Evolutionary conservation across 371 early-diverging fungal genomes (phyloP).

Genomic region (Neoconidiobolus thromboides): DNA sequence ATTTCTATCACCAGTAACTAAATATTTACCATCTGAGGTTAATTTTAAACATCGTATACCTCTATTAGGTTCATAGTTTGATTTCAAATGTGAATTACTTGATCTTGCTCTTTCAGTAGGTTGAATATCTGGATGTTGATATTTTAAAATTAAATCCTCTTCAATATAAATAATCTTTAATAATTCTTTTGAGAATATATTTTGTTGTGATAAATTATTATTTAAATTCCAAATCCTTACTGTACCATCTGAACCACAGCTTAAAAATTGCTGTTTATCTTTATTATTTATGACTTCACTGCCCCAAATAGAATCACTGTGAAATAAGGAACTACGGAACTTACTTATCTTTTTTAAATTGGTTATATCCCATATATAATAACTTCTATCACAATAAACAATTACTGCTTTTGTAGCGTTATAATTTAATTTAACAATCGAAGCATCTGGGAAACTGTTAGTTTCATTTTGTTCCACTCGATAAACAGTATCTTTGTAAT

Average conservation of each 20-base stretch:
- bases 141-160: not conserved
- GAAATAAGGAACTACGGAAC: conserved; percentile 43
- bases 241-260: conserved; percentile 62
- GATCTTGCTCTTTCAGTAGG: not conserved
- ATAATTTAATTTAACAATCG: conserved; percentile 28
- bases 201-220: conserved; percentile 4
- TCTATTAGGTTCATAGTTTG: not conserved
- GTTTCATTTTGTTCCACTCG: too few relatives aligned
- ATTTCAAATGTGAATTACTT: not conserved
- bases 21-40: conserved; percentile 36
- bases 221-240: conserved; percentile 64
- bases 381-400: conserved; percentile 33
- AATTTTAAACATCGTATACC: conserved; percentile 35
- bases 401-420: conserved; percentile 5
- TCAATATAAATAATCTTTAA: conserved; percentile 2
- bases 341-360: conserved; percentile 39
- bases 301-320: conserved; percentile 73
- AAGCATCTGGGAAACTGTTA: conserved; percentile 33
- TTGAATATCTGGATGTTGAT: not conserved
- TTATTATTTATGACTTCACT: conserved; percentile 34
- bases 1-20: conserved; percentile 59
- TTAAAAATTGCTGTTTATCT: conserved; percentile 35
- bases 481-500: conserved; percentile 6
- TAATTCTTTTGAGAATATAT: conserved; percentile 4
- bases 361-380: conserved; percentile 56